Conservation (phyloP, 148 eudicot species). For the Rhododendron vialii region DNA sequence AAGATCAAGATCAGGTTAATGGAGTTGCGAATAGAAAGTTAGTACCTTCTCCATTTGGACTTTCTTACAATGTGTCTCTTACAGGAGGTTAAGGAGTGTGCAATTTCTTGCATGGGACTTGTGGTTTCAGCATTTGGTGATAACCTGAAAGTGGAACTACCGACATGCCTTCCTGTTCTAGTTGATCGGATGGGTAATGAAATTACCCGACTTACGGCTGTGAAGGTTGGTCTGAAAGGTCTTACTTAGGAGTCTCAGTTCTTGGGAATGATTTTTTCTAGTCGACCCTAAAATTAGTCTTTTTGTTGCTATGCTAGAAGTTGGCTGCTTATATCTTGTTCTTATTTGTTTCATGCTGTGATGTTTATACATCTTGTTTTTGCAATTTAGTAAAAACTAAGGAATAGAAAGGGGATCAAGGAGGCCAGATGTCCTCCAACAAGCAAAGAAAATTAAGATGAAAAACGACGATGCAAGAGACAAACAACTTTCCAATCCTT, state of each 20-base stretch:
- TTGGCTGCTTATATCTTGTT: background rate
- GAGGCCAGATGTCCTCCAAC: background rate
- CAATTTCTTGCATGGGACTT: constrained; percentile 96
- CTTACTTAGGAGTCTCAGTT: background rate
- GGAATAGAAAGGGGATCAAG: background rate
- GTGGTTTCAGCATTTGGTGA: constrained; percentile 93
- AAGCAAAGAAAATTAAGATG: background rate
- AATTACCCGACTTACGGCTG: constrained; percentile 95
- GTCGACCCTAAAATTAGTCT: background rate
- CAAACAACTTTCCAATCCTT: background rate
- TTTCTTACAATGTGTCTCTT: constrained; percentile 12
- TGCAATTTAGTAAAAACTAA: background rate
- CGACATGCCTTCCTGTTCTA: constrained; percentile 89
- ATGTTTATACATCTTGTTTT: background rate
- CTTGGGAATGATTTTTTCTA: background rate
- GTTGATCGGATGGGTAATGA: constrained; percentile 99
- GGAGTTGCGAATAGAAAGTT: background rate
- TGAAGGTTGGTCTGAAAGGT: constrained; percentile 57
- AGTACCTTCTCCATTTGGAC: background rate
- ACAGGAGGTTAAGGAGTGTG: constrained; percentile 98
- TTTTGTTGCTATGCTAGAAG: background rate
- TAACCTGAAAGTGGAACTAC: constrained; percentile 64
- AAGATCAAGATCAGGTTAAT: constrained; percentile 95
- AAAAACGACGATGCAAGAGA: background rate
- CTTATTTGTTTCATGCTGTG: background rate